Base-by-base conservation (phyloP, 2,329 filamentous ascomycete genomes). In the Lecanicillium sp. region DNA sequence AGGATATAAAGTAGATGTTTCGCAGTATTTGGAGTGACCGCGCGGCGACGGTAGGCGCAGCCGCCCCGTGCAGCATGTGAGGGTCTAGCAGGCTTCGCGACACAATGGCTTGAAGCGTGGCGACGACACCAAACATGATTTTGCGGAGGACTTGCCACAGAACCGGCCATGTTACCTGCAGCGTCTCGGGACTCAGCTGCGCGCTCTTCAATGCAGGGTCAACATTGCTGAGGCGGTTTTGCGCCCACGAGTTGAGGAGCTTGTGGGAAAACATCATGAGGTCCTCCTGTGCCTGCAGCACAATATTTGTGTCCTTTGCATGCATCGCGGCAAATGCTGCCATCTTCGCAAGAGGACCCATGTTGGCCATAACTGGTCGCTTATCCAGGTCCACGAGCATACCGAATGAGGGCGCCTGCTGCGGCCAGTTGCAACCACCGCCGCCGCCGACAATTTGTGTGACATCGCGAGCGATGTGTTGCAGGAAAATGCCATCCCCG, bases 1-100 rank as follows among this genome's bases (percentile, higher is more conserved):
- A 83, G 1, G 87, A 88, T 52, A 95, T 81, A 62, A 95, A 95
- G 65, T 83, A 88, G 17, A 94, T 69, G 58, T 87, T 85, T 23
- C 88, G 82, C 10, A 95, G 76, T 11, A 80, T 81, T 52, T 85
- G 81, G 14, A 95, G 73, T 1, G 83, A 79, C 61, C 86, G 86
- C 38, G 80, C 71, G 5, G 87, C 87, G 14, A 93, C 69, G 12
- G 72, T 68, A 0, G 86, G 82, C 1, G 84, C 86, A 7, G 59
- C 55, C 17, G 48, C 43, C 48, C 70, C 62, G 41, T 67, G 68
- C 6, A 70, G 64, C 56, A 81, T 68, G 33, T 57, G 60, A 7
- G 67, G 66, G 50, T 81, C 77, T 3, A 79, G 64, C 20, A 81
- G 64, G 50, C 73, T 71, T 27, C 90, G 78, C 2, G 83, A 82